A percentile compares a stretch with the other conserved stretches of the same genome.
Conservation (phyloP, 2,329 filamentous ascomycete species). For the Sordariomycetes sp. region DNA sequence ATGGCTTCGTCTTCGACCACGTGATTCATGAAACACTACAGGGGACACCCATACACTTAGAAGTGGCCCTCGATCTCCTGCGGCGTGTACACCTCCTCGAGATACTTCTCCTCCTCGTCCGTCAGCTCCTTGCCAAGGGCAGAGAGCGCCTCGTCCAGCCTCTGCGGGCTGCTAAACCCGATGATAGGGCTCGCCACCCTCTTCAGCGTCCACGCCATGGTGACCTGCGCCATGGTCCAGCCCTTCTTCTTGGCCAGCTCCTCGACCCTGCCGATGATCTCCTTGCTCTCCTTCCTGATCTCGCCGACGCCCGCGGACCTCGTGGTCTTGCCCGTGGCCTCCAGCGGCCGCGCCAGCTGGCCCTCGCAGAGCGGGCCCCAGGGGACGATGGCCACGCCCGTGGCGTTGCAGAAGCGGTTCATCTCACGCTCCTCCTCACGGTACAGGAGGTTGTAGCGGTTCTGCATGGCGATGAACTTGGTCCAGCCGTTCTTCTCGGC, state of each 20-base stretch:
- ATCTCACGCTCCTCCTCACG: slow-evolving; percentile 44
- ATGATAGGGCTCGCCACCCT: slow-evolving; percentile 47
- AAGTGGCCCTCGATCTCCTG: slow-evolving; percentile 24
- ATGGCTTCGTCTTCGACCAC: too few species aligned
- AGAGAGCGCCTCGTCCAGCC: slow-evolving; percentile 49
- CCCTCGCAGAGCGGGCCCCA: slow-evolving; percentile 13
- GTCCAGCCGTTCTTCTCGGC: slow-evolving; percentile 43
- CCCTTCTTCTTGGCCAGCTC: slow-evolving; percentile 45
- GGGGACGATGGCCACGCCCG: slow-evolving; percentile 29
- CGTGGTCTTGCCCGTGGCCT: slow-evolving; percentile 8
- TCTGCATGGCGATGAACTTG: slow-evolving; percentile 48
- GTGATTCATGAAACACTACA: too few species aligned
- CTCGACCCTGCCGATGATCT: slow-evolving; percentile 23
- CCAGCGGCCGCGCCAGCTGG: slow-evolving; percentile 16
- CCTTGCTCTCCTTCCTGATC: slow-evolving; percentile 14
- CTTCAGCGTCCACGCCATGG: slow-evolving; percentile 51
- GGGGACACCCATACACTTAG: not conserved
- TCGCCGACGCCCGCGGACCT: slow-evolving; percentile 19
- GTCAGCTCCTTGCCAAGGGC: slow-evolving; percentile 32
- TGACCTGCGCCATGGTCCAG: slow-evolving; percentile 53
- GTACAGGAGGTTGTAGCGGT: slow-evolving; percentile 41
- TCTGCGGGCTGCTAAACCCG: slow-evolving; percentile 42
- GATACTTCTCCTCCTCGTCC: slow-evolving; percentile 45
- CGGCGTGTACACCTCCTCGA: slow-evolving; percentile 50
- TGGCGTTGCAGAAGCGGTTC: slow-evolving; percentile 28